These are phyloP conservation scores for Amyloporia xantha DNA, from an alignment of 768 basidiomycete genomes.

Conservation along the genomic window DNA sequence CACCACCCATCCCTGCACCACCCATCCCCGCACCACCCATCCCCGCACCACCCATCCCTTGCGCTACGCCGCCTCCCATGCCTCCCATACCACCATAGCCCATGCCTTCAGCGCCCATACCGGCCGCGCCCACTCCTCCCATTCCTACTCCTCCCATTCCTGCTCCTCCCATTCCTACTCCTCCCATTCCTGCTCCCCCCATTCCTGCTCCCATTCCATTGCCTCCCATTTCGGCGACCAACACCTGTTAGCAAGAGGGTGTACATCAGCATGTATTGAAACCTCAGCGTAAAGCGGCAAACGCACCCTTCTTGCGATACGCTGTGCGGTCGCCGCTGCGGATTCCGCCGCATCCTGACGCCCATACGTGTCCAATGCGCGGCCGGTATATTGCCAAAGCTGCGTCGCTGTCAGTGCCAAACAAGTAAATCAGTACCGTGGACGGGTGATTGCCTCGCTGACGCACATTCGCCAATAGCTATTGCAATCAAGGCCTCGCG, in stretches of 20 bases:
- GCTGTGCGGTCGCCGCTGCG: slow-evolving; percentile 53
- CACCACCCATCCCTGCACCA: neutral
- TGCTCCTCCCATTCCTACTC: no score
- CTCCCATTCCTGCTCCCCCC: no score
- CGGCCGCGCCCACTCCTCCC: no score
- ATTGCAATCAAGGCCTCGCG: slow-evolving; percentile 61
- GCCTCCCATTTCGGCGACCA: no score
- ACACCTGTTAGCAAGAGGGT: no score
- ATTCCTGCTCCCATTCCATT: no score
- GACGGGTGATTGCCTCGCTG: neutral
- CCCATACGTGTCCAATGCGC: slow-evolving; percentile 37
- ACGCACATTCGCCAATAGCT: slow-evolving; percentile 63
- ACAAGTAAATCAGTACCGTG: neutral
- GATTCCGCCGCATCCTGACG: slow-evolving; percentile 51
- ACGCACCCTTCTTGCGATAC: slow-evolving; percentile 5
- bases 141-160: no score
- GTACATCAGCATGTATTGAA: no score
- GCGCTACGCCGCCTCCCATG: neutral
- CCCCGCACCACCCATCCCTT: neutral
- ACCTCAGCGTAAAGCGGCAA: neutral
- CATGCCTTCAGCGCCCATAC: neutral
- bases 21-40: neutral
- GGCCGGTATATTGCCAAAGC: slow-evolving; percentile 45
- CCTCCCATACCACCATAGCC: neutral
- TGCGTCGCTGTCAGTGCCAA: slow-evolving; percentile 39